Percentiles rank a stretch among this genome's conserved stretches.
phyloP scores from a whole-genome alignment of 169 alveolate species.

The Eimeria sp. region DNA sequence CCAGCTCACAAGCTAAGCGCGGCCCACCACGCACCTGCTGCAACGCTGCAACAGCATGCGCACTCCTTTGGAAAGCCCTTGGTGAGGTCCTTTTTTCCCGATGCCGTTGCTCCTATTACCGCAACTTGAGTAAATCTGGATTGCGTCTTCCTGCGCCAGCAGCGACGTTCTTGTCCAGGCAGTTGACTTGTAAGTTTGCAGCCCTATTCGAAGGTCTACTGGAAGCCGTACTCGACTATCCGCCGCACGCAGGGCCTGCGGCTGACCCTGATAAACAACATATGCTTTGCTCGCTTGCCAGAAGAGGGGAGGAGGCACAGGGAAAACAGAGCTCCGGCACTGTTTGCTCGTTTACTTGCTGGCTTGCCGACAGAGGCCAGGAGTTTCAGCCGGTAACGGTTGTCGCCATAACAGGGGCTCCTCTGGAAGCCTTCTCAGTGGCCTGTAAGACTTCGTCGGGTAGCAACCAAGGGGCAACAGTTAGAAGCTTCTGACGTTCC shows the following conservation, averaged over 20 bases:
- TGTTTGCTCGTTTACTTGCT: background rate
- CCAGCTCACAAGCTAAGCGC: too few relatives aligned
- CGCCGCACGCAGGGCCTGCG: too few relatives aligned
- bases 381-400: background rate
- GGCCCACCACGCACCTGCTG: too few relatives aligned
- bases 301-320: background rate
- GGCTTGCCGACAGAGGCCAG: background rate
- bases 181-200: background rate
- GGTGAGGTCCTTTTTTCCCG: too few relatives aligned
- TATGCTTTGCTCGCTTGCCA: background rate
- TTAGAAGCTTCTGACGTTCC: background rate
- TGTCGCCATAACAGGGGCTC: slow-evolving; percentile 19
- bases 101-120: too few relatives aligned
- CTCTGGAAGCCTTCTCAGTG: background rate
- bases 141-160: too few relatives aligned
- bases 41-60: too few relatives aligned
- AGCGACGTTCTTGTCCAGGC: background rate
- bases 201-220: background rate
- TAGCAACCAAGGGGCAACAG: slow-evolving; percentile 74
- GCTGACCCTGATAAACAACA: too few relatives aligned
- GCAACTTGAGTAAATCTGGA: too few relatives aligned
- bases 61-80: too few relatives aligned
- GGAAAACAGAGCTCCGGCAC: background rate
- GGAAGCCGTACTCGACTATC: background rate
- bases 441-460: slow-evolving; percentile 25